Evolutionary conservation across 208 protist species (phyloP).

Genomic region (Trypanosoma boissoni): DNA sequence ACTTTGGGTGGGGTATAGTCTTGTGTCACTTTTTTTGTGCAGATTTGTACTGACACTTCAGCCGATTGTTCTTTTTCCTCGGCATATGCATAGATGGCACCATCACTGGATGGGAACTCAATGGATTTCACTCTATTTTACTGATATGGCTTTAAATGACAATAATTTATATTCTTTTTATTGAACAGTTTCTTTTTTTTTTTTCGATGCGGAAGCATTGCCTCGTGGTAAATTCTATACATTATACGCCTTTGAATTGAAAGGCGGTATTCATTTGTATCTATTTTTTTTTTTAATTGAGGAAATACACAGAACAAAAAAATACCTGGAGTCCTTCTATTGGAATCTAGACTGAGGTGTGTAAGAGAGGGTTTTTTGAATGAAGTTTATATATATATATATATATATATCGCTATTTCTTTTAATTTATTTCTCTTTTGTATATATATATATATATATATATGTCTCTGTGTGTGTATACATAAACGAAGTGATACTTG

Average conservation of each 20-base stretch:
- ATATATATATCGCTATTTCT: conserved; percentile 12
- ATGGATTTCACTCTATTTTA: no score
- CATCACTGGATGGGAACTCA: conserved; percentile 4
- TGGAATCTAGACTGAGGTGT: no score
- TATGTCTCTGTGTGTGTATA: conserved; percentile 6
- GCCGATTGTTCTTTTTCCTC: conserved; percentile 1
- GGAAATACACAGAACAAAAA: no score
- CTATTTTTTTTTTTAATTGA: no score
- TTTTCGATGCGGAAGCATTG: no score
- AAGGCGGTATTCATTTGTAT: no score
- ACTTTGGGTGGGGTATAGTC: conserved; percentile 35
- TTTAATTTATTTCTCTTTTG: background rate
- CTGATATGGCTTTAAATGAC: no score
- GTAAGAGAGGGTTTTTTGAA: conserved; percentile 1
- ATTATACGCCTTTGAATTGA: no score
- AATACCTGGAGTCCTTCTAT: no score
- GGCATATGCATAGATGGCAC: background rate
- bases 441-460: conserved; percentile 16
- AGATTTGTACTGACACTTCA: conserved; percentile 27
- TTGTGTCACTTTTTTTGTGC: conserved; percentile 39
- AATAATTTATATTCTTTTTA: background rate
- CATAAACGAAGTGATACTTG: no score
- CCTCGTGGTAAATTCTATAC: no score
- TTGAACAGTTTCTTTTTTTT: no score
- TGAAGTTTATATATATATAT: background rate